Base-by-base conservation (phyloP, 768 basidiomycete species). In the Pulveroboletus sp. region DNA sequence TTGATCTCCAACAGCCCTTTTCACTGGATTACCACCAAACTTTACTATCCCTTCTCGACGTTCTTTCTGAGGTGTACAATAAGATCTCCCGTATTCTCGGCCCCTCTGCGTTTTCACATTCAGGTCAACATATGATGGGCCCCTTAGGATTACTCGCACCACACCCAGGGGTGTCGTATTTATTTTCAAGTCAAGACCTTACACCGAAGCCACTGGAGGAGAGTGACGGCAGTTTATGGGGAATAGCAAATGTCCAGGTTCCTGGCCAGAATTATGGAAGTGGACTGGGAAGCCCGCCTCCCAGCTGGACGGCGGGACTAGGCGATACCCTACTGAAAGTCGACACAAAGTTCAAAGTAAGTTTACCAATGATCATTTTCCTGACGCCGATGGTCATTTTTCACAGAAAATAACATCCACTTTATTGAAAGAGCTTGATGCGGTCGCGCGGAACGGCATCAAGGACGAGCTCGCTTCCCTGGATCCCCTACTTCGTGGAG, bases 1-100 rank as follows among this genome's bases (percentile, higher is more conserved):
- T 46, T 43, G 38, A 50, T 31, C 23, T 25, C 45, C 10, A 43
- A 44, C 53, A 93, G 91, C 87, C 92, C n/a, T 94, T 94, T 68
- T 73, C 85, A 3, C 66, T 94, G 46, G 92, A 94, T 67, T 94
- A 95, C 63, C 85, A 90, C 56, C 87, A 94, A 69, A 89, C 88
- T 10, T 79, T 94, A 31, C 80, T 92, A 45, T 90, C 92, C 29
- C 81, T 93, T 23, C 82, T 93, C 45, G 93, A 94, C 62, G 87
- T 94, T 40, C 78, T 94, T 34, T 88, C 89, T 16, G 90, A 93
- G 61, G 82, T 90, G 25, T 95, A 94, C 72, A 84, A 88, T 68
- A 92, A 90, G 68, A 86, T 95, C 34, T 79, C 80, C 9, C 83
- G 83, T 60, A 80, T 91, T 43, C 82, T 95, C 20, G 90, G 90